Evolutionary conservation across 805 yeast species (phyloP).

Genomic region (Candida ficus): DNA sequence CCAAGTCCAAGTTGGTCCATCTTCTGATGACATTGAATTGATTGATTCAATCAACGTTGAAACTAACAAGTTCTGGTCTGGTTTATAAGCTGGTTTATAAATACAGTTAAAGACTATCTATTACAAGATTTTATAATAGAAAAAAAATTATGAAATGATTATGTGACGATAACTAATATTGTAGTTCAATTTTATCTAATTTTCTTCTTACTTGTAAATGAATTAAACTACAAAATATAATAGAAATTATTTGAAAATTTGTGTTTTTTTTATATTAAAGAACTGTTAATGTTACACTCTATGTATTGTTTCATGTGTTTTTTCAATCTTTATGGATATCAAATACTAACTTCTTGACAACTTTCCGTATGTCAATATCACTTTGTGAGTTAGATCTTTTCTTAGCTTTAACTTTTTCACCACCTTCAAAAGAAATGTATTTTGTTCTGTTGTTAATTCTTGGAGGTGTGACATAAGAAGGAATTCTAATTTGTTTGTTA

Average conservation of each 20-base stretch:
- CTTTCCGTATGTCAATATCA: slow-evolving; percentile 17
- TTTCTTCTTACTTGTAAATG: too few species aligned
- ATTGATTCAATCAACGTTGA: slow-evolving; percentile 20
- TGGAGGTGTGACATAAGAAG: slow-evolving; percentile 24
- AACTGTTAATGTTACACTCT: too few species aligned
- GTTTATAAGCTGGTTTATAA: not conserved
- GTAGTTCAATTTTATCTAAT: too few species aligned
- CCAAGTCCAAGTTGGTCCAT: slow-evolving; percentile 41
- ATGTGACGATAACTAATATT: too few species aligned
- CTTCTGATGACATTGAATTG: slow-evolving; percentile 26
- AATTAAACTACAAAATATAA: too few species aligned
- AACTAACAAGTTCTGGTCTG: slow-evolving; percentile 14
- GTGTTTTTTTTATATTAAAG: too few species aligned
- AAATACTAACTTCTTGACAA: slow-evolving; percentile 22
- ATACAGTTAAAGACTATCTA: not conserved
- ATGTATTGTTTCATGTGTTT: not conserved
- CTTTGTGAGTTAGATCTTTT: slow-evolving; percentile 21
- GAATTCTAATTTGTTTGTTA: slow-evolving; percentile 11
- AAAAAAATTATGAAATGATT: too few species aligned
- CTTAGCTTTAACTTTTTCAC: slow-evolving; percentile 8
- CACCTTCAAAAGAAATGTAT: slow-evolving; percentile 18
- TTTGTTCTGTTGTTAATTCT: slow-evolving; percentile 17
- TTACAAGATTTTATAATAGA: too few species aligned
- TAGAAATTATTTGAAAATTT: too few species aligned
- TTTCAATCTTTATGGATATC: slow-evolving; percentile 19